Conservation (phyloP, 1,284 basidiomycete species). For the Sphagnurus paluster region DNA sequence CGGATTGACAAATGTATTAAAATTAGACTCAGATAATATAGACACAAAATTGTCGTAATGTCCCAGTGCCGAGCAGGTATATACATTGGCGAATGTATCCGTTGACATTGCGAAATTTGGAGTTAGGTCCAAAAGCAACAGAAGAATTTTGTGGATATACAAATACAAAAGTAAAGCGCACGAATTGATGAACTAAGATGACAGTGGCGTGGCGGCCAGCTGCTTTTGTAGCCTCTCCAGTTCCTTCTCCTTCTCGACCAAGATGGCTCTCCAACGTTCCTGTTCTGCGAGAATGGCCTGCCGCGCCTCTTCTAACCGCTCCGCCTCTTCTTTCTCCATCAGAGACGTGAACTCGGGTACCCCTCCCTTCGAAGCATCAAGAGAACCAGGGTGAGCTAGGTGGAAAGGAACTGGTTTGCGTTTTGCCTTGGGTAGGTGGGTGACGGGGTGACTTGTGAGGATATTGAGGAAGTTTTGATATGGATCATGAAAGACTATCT, state of each 20-base stretch:
- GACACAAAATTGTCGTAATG: no score
- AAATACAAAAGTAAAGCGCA: conserved; percentile 8
- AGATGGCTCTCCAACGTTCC: conserved; percentile 53
- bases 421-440: conserved; percentile 69
- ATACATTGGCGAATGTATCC: no score
- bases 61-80: no score
- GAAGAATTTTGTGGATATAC: conserved; percentile 6
- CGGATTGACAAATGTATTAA: no score
- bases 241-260: conserved; percentile 78
- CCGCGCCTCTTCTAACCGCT: conserved; percentile 77
- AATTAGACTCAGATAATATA: no score
- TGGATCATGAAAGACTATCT: conserved; percentile 96
- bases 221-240: conserved; percentile 60
- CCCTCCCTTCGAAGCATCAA: conserved; percentile 65
- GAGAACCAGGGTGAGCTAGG: conserved; percentile 56
- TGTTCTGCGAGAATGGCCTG: conserved; percentile 68
- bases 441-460: conserved; percentile 82
- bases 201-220: conserved; percentile 27
- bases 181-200: background rate
- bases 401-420: conserved; percentile 72
- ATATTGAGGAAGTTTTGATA: conserved; percentile 86
- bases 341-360: conserved; percentile 78
- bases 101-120: no score
- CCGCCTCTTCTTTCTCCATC: conserved; percentile 87
- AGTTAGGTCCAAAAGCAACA: no score